Conservation (phyloP, 2,329 filamentous ascomycete species). For the Penicillium polonicum region DNA sequence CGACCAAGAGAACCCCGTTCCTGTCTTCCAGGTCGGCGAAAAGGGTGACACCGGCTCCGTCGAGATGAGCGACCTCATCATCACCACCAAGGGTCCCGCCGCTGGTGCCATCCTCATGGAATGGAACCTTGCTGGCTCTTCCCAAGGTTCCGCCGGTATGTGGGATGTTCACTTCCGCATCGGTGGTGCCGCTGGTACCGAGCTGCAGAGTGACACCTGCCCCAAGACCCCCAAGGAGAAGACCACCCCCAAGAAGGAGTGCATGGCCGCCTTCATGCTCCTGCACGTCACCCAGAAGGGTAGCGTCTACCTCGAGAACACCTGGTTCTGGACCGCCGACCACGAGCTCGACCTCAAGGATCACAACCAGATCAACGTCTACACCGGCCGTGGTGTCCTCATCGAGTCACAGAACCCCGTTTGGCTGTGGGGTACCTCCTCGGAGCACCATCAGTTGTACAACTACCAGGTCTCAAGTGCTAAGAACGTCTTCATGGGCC, state of each 20-base stretch:
- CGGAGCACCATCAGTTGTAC: slow-evolving; percentile 61
- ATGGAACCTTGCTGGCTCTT: slow-evolving; percentile 73
- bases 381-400: slow-evolving; percentile 79
- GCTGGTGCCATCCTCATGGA: slow-evolving; percentile 88
- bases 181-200: slow-evolving; percentile 79
- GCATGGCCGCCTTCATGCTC: slow-evolving; percentile 69
- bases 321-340: slow-evolving; percentile 87
- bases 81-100: slow-evolving; percentile 78
- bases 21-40: slow-evolving; percentile 83
- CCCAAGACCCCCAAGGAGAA: slow-evolving; percentile 68
- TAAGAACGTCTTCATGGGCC: slow-evolving; percentile 74
- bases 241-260: slow-evolving; percentile 63
- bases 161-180: slow-evolving; percentile 98
- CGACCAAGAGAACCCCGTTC: slow-evolving; percentile 71
- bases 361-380: slow-evolving; percentile 70
- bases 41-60: slow-evolving; percentile 73
- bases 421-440: slow-evolving; percentile 76
- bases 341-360: slow-evolving; percentile 78
- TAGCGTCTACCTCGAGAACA: slow-evolving; percentile 81
- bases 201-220: slow-evolving; percentile 77
- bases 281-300: slow-evolving; percentile 56
- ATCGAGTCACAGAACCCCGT: slow-evolving; percentile 76
- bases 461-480: slow-evolving; percentile 84
- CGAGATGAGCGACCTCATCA: slow-evolving; percentile 84
- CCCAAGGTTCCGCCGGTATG: slow-evolving; percentile 70